Conservation (phyloP, 805 yeast species). For the Saccharomyces eubayanus region DNA sequence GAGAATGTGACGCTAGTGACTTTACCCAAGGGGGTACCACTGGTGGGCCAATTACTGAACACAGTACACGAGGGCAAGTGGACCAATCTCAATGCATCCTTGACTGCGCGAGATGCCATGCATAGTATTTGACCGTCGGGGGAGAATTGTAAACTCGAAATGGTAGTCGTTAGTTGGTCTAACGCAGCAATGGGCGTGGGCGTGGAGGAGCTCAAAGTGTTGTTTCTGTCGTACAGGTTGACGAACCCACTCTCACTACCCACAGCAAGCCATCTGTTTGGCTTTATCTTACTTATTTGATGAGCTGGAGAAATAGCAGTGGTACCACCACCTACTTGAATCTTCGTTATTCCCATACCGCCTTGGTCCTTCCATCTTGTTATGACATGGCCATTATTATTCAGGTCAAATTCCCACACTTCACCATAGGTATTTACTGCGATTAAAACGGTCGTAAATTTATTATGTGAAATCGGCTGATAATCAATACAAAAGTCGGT, state of each 20-base stretch:
- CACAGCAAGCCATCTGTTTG: constrained; percentile 74
- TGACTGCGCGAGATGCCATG: constrained; percentile 74
- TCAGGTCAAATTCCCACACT: constrained; percentile 74
- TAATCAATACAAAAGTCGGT: constrained; percentile 53
- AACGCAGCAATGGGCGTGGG: constrained; percentile 53
- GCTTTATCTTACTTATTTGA: constrained; percentile 12
- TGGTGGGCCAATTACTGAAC: constrained; percentile 94
- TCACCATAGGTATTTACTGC: constrained; percentile 75
- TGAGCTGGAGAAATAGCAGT: constrained; percentile 22
- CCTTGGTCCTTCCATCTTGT: constrained; percentile 80
- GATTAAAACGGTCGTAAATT: constrained; percentile 34
- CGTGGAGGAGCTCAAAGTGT: constrained; percentile 6
- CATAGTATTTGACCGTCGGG: constrained; percentile 85
- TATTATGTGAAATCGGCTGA: constrained; percentile 19
- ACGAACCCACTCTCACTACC: constrained; percentile 89
- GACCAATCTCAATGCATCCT: constrained; percentile 78
- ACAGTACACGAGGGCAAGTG: constrained; percentile 84
- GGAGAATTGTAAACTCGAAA: constrained; percentile 65
- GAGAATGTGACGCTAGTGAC: constrained; percentile 77
- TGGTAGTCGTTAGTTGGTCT: constrained; percentile 74
- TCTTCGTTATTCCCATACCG: constrained; percentile 72
- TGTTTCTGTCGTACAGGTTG: constrained; percentile 60
- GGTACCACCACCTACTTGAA: constrained; percentile 59
- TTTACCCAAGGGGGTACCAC: constrained; percentile 92
- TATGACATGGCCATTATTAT: constrained; percentile 39